phyloP scores from a whole-genome alignment of 768 basidiomycete species.

The Pulveroboletus sp. region DNA sequence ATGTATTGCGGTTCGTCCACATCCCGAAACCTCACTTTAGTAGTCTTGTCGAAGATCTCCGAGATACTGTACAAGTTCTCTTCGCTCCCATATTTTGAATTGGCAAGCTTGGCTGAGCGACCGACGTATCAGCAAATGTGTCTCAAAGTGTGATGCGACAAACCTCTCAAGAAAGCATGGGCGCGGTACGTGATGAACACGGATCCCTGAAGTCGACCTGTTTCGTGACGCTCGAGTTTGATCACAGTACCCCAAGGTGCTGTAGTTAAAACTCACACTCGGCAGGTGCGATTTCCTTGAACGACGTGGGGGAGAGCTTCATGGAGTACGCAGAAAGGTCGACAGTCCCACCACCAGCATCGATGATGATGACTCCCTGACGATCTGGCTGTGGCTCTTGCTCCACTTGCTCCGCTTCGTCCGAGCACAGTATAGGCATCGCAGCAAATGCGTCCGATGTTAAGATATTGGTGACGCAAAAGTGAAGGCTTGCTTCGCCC shows the following conservation, averaged over 20 bases:
- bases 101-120: constrained; percentile 25
- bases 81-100: constrained; percentile 26
- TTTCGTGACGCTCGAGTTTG: background rate
- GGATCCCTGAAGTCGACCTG: constrained; percentile 40
- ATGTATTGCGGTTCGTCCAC: constrained; percentile 33
- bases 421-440: constrained; percentile 6
- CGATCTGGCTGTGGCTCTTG: constrained; percentile 14
- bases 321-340: constrained; percentile 40
- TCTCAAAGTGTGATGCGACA: background rate
- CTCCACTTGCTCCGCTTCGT: constrained; percentile 19
- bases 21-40: constrained; percentile 37
- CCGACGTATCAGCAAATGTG: background rate
- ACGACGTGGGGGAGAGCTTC: constrained; percentile 34
- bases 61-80: constrained; percentile 31
- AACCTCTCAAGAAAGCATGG: constrained; percentile 30
- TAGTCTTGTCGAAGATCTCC: constrained; percentile 35
- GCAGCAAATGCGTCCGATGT: constrained; percentile 26
- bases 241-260: background rate
- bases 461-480: constrained; percentile 46
- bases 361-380: constrained; percentile 41
- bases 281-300: constrained; percentile 35
- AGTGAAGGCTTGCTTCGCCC: constrained; percentile 54
- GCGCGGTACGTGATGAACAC: constrained; percentile 34
- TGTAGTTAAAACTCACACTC: constrained; percentile 24
- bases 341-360: constrained; percentile 45